Percentiles rank a stretch among this genome's conserved stretches.
These are phyloP conservation scores for Nigrospora osmanthi DNA, from an alignment of 2,329 filamentous ascomycete species.

Conservation along the genomic window DNA sequence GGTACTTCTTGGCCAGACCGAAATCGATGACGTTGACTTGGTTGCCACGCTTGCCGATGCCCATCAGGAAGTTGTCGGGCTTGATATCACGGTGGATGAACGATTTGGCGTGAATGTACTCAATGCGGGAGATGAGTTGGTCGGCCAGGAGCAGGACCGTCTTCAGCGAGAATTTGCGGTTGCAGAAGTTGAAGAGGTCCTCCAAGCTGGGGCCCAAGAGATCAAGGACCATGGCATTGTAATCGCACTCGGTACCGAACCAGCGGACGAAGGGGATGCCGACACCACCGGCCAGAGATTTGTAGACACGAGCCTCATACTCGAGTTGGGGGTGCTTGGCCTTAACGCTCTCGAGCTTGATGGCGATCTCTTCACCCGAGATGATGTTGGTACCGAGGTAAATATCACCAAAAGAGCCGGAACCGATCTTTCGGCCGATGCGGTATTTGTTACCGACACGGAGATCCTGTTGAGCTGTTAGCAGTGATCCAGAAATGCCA, in stretches of 20 bases:
- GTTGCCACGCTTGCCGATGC: constrained; percentile 97
- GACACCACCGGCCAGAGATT: constrained; percentile 86
- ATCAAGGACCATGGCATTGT: constrained; percentile 99
- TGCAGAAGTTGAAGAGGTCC: constrained; percentile 99
- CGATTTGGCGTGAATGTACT: constrained; percentile 99
- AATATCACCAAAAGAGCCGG: constrained; percentile 95
- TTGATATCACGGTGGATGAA: constrained; percentile 99
- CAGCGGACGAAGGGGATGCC: constrained; percentile 98
- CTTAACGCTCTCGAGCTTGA: constrained; percentile 99
- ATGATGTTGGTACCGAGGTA: constrained; percentile 99
- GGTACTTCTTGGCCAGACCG: constrained; percentile 98
- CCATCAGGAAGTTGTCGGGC: constrained; percentile 99
- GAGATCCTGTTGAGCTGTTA: constrained; percentile 60
- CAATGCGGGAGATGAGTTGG: constrained; percentile 97
- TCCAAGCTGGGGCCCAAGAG: constrained; percentile 92
- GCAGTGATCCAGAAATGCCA: not conserved
- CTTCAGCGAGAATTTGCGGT: constrained; percentile 98
- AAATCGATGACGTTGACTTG: constrained; percentile 99
- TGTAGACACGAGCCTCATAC: constrained; percentile 94
- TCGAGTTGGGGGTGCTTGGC: constrained; percentile 98
- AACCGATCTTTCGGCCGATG: constrained; percentile 98
- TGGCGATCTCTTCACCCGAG: constrained; percentile 97
- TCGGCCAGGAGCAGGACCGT: constrained; percentile 94
- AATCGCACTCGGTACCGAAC: constrained; percentile 99
- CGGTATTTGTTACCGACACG: constrained; percentile 99